Evolutionary conservation across 768 basidiomycete species (phyloP).

Genomic region (Sporobolomyces phaffii): DNA sequence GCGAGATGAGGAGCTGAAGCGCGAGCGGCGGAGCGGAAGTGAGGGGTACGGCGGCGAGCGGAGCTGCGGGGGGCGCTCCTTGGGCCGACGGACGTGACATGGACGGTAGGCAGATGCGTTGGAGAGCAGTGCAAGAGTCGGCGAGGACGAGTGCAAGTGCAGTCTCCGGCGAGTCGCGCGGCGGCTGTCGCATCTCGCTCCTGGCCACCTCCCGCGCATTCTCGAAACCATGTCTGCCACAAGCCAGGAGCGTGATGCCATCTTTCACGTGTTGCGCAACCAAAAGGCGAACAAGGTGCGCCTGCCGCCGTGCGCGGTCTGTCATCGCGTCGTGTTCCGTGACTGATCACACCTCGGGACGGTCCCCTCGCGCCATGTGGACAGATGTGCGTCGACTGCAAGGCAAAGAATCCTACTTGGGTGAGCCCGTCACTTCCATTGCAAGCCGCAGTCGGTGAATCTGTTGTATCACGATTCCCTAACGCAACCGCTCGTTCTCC

Average conservation of each 20-base stretch:
- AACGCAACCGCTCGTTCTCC: no score
- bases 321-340: background rate
- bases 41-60: background rate
- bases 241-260: constrained; percentile 66
- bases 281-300: constrained; percentile 83
- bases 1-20: constrained; percentile 22
- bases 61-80: background rate
- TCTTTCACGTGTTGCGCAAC: constrained; percentile 71
- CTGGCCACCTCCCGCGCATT: background rate
- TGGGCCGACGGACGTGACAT: no score
- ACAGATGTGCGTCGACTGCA: constrained; percentile 88
- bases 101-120: no score
- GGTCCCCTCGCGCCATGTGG: background rate
- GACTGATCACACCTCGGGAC: background rate
- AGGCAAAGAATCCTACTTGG: constrained; percentile 94
- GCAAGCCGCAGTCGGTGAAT: no score
- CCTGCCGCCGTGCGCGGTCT: background rate
- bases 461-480: no score
- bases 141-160: no score
- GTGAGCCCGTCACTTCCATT: background rate
- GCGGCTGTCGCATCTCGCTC: background rate
- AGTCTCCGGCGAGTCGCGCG: no score
- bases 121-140: no score
- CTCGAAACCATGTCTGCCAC: constrained; percentile 17
- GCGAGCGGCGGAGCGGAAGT: background rate